These are phyloP conservation scores for Forsythia suspensa DNA, from an alignment of 257 asterid genomes.

Conservation along the genomic window DNA sequence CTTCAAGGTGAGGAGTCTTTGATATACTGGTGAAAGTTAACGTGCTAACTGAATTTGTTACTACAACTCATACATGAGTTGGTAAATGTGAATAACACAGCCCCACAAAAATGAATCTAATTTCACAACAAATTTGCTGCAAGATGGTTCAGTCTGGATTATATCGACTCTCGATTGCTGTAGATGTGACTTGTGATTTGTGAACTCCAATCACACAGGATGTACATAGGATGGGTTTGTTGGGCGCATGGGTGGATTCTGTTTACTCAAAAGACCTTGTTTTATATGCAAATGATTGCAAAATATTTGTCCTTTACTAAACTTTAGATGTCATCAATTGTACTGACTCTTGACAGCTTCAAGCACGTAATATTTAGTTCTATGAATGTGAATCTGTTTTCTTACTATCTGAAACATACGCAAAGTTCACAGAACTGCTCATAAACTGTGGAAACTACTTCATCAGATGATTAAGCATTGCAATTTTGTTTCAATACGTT, in stretches of 20 bases:
- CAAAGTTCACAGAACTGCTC: background rate
- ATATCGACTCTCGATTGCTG: background rate
- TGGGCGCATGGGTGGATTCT: background rate
- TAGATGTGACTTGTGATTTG: background rate
- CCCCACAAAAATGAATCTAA: background rate
- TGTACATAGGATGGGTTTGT: background rate
- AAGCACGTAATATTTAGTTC: background rate
- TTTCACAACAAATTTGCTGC: background rate
- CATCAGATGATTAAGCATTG: background rate
- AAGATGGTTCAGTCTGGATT: background rate
- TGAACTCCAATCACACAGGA: background rate
- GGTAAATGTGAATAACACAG: background rate
- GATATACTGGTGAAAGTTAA: background rate
- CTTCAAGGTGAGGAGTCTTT: constrained; percentile 60
- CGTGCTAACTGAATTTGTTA: background rate
- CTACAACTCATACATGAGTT: background rate
- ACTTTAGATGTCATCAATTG: too few relatives aligned
- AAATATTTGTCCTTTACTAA: background rate
- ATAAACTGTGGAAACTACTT: background rate
- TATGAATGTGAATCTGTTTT: background rate
- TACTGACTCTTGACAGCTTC: background rate
- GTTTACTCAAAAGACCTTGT: background rate
- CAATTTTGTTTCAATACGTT: constrained; percentile 10
- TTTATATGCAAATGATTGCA: background rate
- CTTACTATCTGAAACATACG: background rate